These are phyloP conservation scores for Aschersonia sp. DNA, from an alignment of 2,329 filamentous ascomycete genomes.

Conservation along the genomic window DNA sequence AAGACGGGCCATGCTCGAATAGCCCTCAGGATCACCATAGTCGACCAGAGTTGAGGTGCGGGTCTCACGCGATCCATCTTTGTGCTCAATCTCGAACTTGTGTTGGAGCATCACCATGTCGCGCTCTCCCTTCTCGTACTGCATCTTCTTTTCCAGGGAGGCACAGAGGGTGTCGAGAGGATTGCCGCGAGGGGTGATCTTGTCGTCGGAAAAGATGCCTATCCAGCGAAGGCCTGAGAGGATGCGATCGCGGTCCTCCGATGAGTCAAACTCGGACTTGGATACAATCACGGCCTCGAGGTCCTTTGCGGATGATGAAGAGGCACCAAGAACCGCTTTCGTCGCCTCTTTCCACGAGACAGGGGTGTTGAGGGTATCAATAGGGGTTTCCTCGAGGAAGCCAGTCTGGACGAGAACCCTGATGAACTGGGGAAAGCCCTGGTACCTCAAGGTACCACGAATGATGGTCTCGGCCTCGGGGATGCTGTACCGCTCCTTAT, in stretches of 20 bases:
- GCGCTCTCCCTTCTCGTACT: conserved; percentile 68
- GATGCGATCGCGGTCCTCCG: conserved; percentile 56
- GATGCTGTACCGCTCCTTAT: conserved; percentile 81
- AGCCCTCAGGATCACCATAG: conserved; percentile 59
- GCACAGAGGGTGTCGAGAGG: conserved; percentile 86
- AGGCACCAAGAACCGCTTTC: conserved; percentile 57
- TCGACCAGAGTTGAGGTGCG: conserved; percentile 70
- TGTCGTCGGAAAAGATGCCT: conserved; percentile 34
- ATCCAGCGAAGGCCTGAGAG: conserved; percentile 61
- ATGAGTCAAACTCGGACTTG: conserved; percentile 58
- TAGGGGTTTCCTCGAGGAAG: conserved; percentile 62
- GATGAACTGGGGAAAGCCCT: conserved; percentile 84
- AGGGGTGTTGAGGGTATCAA: conserved; percentile 49
- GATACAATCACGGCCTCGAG: conserved; percentile 58
- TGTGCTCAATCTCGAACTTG: conserved; percentile 66
- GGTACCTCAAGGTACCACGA: conserved; percentile 69
- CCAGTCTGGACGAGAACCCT: conserved; percentile 77
- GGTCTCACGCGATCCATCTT: conserved; percentile 64
- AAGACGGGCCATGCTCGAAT: conserved; percentile 71
- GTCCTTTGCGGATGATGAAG: conserved; percentile 51
- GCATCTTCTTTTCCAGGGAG: conserved; percentile 82
- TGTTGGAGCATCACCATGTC: conserved; percentile 73
- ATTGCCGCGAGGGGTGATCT: conserved; percentile 58
- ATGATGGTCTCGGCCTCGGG: conserved; percentile 86
- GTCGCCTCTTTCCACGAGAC: conserved; percentile 79